A percentile compares a stretch with the other conserved stretches of the same genome.
Evolutionary conservation across 139 green algal species (phyloP).

Genomic region (Desmodesmus armatus): DNA sequence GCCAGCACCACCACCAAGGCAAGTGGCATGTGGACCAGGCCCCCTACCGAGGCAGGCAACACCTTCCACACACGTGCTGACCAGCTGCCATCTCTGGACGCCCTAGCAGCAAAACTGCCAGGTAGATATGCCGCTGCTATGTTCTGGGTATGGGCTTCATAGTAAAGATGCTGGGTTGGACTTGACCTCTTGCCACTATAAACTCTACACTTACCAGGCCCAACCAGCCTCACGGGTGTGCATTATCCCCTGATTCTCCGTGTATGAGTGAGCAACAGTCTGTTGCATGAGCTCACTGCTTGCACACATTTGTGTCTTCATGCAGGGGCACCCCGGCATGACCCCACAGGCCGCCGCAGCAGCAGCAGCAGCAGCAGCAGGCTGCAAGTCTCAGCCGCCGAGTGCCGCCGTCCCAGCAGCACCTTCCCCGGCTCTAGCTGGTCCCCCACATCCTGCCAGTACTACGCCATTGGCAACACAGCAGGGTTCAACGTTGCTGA

Average conservation of each 20-base stretch:
- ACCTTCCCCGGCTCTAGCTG: conserved; percentile 31
- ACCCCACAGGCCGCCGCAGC: too few relatives aligned
- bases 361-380: not conserved
- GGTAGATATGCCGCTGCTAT: not conserved
- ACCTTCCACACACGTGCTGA: not conserved
- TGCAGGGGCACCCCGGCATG: too few relatives aligned
- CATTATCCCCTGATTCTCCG: too few relatives aligned
- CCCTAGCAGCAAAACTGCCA: conserved; percentile 22
- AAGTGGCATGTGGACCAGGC: conserved; percentile 35
- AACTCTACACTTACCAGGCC: too few relatives aligned
- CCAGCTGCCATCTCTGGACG: conserved; percentile 5
- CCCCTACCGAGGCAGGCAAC: not conserved
- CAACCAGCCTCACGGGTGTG: too few relatives aligned
- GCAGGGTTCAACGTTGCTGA: conserved; percentile 17
- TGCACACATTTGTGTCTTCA: too few relatives aligned
- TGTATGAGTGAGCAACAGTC: too few relatives aligned
- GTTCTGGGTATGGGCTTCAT: conserved; percentile 7
- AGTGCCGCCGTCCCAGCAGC: conserved; percentile 25
- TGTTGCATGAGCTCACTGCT: too few relatives aligned
- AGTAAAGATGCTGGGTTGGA: too few relatives aligned
- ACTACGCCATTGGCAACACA: conserved; percentile 50
- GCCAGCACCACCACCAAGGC: too few relatives aligned
- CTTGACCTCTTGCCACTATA: too few relatives aligned
- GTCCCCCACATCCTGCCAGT: conserved; percentile 32
- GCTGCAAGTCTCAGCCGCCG: not conserved